Evolutionary conservation across 805 yeast species (phyloP).

Genomic region (Kregervanrija delftensis): DNA sequence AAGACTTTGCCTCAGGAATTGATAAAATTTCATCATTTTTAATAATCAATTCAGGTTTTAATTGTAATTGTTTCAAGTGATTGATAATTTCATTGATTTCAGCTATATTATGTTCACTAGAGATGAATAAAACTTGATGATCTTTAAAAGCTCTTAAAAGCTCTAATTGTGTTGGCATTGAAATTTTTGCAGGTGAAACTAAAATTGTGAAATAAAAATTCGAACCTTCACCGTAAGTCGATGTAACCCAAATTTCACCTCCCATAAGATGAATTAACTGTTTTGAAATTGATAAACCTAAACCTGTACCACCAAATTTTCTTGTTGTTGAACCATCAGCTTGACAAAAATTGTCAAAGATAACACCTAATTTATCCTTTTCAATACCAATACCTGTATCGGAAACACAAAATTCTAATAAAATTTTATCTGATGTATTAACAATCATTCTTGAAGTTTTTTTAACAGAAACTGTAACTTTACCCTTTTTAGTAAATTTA

Average conservation of each 20-base stretch:
- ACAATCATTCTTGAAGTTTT: slow-evolving; percentile 34
- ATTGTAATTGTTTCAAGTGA: slow-evolving; percentile 46
- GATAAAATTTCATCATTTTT: slow-evolving; percentile 48
- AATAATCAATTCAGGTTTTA: slow-evolving; percentile 41
- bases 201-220: slow-evolving; percentile 76
- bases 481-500: slow-evolving; percentile 78
- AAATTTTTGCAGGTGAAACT: slow-evolving; percentile 64
- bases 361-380: slow-evolving; percentile 74
- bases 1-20: slow-evolving; percentile 49
- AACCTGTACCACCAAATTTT: slow-evolving; percentile 89
- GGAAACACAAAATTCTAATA: slow-evolving; percentile 76
- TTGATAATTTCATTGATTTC: slow-evolving; percentile 46
- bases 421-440: slow-evolving; percentile 35
- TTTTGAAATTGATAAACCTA: slow-evolving; percentile 82
- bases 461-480: slow-evolving; percentile 68
- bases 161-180: slow-evolving; percentile 59
- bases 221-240: slow-evolving; percentile 74
- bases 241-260: slow-evolving; percentile 88
- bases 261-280: slow-evolving; percentile 88
- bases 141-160: slow-evolving; percentile 63
- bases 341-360: slow-evolving; percentile 86
- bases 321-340: slow-evolving; percentile 93
- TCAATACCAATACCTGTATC: slow-evolving; percentile 91
- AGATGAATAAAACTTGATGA: slow-evolving; percentile 64
- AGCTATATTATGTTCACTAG: slow-evolving; percentile 50